Evolutionary conservation across 306 rosid species (phyloP).

Genomic region (Vigna trinervia): DNA sequence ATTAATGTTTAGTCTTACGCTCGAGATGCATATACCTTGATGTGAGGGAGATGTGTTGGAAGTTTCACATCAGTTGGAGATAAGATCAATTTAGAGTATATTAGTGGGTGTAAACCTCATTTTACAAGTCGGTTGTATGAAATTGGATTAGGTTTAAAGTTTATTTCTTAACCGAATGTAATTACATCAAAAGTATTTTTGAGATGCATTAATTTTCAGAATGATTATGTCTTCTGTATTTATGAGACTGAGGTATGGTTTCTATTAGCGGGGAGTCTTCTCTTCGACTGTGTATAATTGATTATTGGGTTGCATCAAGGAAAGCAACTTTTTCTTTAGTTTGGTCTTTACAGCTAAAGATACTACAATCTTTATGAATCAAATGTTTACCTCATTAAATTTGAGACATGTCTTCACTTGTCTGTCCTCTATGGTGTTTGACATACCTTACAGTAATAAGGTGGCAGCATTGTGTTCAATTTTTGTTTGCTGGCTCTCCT

Average conservation of each 20-base stretch:
- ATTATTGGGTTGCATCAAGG: neutral
- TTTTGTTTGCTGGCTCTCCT: neutral
- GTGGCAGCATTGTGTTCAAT: conserved; percentile 3
- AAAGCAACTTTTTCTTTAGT: neutral
- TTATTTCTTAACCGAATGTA: too few species aligned
- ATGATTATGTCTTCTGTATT: neutral
- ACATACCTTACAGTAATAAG: neutral
- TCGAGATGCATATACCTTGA: too few species aligned
- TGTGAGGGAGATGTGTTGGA: too few species aligned
- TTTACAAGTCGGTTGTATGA: too few species aligned
- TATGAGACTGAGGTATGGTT: conserved; percentile 1
- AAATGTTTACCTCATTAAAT: conserved; percentile 4
- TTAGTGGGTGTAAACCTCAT: too few species aligned
- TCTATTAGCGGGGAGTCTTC: neutral
- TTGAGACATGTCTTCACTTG: neutral
- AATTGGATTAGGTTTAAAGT: too few species aligned
- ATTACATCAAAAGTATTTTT: too few species aligned
- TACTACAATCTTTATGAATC: neutral
- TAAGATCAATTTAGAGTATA: too few species aligned
- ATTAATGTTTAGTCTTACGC: too few species aligned
- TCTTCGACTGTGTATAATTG: conserved; percentile 17
- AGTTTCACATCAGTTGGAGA: too few species aligned
- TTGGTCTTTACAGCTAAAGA: conserved; percentile 1
- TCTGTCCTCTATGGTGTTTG: neutral
- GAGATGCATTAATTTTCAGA: too few species aligned